Base-by-base conservation (phyloP, 2,329 filamentous ascomycete genomes). In the Penicillium fuscoglaucum region DNA sequence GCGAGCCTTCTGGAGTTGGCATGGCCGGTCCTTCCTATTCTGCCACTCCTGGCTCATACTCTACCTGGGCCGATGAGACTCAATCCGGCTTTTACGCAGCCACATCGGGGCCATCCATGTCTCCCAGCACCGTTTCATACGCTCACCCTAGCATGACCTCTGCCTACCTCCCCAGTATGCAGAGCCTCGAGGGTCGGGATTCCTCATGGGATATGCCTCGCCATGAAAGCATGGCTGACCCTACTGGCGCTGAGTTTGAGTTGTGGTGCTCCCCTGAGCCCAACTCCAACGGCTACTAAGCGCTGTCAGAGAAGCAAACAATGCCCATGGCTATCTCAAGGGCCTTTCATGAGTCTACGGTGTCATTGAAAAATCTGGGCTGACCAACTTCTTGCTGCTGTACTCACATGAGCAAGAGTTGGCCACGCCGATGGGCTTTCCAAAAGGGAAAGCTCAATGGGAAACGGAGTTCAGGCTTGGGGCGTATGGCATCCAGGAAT, bases 1-100 rank as follows among this genome's bases (percentile, higher is more conserved):
- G 63, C 26, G 63, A 66, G 55, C 37, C 62, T 47, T 39, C 61
- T 13, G 62, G 58, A 37, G 49, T 61, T 46, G 51, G 62, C 19
- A 60, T 58, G 49, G 55, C 31, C 13, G 54, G 6, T 35, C 8
- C 40, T 28, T 46, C 61, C 8, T 49, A 46, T 21, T 15, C 33
- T 4, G 29, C 33, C 15, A 15, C n/a, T 26, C 24, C 39, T 40
- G 10, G 33, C 35, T 26, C 58, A n/a, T 64, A 58, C 43, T 31
- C 55, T 6, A 33, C n/a, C 12, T 66, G 62, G 62, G 40, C 29
- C 2, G 53, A 59, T 2, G 59, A 58, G 28, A 9, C 39, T 9
- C 21, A 47, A 5, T 19, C 50, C 4, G 39, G 21, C 2, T 45
- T 45, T n/a, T 59, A 43, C 35, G 15, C 43, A 4, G 17, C 21